phyloP scores from a whole-genome alignment of 2,329 filamentous ascomycete genomes.

The Talaromyces islandicus region DNA sequence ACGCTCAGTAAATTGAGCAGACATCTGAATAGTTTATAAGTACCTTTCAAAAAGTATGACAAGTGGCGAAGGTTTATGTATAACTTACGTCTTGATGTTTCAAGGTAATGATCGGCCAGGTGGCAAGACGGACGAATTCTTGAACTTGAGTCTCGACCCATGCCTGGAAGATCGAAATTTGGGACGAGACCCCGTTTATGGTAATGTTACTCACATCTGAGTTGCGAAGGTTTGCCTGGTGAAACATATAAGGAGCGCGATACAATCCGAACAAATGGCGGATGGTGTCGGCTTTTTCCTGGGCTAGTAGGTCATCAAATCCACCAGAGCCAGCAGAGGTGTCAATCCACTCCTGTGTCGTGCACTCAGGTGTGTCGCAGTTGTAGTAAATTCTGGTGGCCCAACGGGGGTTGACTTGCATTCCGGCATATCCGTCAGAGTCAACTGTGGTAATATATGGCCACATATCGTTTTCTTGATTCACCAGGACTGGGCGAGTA shows the following conservation, averaged over 20 bases:
- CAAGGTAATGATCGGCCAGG: slow-evolving; percentile 50
- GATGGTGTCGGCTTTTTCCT: slow-evolving; percentile 49
- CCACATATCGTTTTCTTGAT: slow-evolving; percentile 49
- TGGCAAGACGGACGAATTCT: slow-evolving; percentile 49
- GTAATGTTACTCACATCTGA: slow-evolving; percentile 42
- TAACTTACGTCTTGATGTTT: slow-evolving; percentile 49
- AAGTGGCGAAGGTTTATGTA: not conserved
- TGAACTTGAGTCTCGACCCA: slow-evolving; percentile 52
- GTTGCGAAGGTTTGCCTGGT: slow-evolving; percentile 56
- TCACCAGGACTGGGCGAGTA: slow-evolving; percentile 51
- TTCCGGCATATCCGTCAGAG: slow-evolving; percentile 50
- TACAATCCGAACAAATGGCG: slow-evolving; percentile 53
- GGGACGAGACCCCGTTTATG: slow-evolving; percentile 42
- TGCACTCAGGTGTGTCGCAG: slow-evolving; percentile 54
- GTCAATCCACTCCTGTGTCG: slow-evolving; percentile 54
- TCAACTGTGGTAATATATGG: slow-evolving; percentile 48
- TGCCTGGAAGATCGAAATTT: slow-evolving; percentile 50
- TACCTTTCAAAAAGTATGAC: not conserved
- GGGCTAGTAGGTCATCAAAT: slow-evolving; percentile 47
- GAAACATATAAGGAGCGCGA: slow-evolving; percentile 57
- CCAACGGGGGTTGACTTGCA: slow-evolving; percentile 55
- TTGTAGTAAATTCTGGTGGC: slow-evolving; percentile 61
- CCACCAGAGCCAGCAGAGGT: slow-evolving; percentile 51
- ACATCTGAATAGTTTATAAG: slow-evolving; percentile 26
- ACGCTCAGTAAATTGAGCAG: slow-evolving; percentile 47